These are phyloP conservation scores for Penicillium odoratum DNA, from an alignment of 495 filamentous ascomycete species.

Conservation along the genomic window DNA sequence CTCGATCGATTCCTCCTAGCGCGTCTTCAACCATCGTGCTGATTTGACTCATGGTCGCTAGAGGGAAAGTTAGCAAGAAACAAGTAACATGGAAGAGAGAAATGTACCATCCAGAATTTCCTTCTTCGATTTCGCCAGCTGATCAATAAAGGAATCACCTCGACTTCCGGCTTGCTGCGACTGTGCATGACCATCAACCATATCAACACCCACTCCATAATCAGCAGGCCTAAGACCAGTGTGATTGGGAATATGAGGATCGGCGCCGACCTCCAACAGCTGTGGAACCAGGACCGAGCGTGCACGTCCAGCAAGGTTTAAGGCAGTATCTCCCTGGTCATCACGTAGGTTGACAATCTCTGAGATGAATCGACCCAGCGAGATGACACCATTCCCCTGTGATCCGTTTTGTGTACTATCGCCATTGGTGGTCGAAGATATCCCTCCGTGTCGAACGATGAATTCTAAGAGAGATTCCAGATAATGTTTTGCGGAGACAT, in stretches of 20 bases:
- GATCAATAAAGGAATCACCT: conserved; percentile 60
- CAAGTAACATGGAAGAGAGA: conserved; percentile 2
- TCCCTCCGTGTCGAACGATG: conserved; percentile 80
- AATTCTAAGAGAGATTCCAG: conserved; percentile 91
- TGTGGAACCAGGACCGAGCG: conserved; percentile 93
- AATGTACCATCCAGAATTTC: conserved; percentile 46
- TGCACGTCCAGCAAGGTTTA: conserved; percentile 89
- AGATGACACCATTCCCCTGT: conserved; percentile 60
- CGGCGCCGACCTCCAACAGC: conserved; percentile 87
- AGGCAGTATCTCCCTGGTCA: conserved; percentile 87
- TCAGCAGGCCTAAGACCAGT: conserved; percentile 83
- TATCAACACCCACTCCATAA: conserved; percentile 84
- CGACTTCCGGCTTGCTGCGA: conserved; percentile 49
- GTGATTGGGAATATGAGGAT: conserved; percentile 83
- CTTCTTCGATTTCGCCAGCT: conserved; percentile 54
- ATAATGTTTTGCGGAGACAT: conserved; percentile 83
- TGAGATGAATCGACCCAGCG: conserved; percentile 85
- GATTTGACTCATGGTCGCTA: conserved; percentile 66
- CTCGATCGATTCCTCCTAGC: conserved; percentile 66
- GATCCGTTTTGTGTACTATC: conserved; percentile 31
- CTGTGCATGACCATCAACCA: conserved; percentile 44
- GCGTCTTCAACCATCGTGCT: conserved; percentile 43
- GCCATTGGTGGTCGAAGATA: conserved; percentile 42
- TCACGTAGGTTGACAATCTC: conserved; percentile 95
- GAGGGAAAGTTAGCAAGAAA: conserved; percentile 25